Evolutionary conservation across 192 early-diverging fungal genomes (phyloP), one percentile per base, ranked within the genome.

Genomic region (Gonapodya sp.): DNA sequence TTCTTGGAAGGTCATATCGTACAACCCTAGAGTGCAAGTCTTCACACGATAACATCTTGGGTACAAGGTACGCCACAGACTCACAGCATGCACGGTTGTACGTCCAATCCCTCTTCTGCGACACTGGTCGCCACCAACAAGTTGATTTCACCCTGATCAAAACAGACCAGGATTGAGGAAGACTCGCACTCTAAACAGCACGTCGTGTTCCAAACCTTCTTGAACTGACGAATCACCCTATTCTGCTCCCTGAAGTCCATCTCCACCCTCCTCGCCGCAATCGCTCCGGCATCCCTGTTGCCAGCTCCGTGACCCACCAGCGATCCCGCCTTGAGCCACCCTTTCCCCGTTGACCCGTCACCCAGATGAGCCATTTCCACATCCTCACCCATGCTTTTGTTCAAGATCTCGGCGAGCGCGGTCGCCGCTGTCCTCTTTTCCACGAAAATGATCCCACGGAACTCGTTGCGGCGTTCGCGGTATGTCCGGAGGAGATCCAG

Each of bases 101-200:
- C 95, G 83, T 98, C 97, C 0, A 98, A 85, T 31, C 97, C 97
- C 84, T 98, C 97, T 82, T 97, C 97, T 14, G 95, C 97, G 14
- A 98, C 96, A 86, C 92, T 92, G 0, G 97, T 98, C 1, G 97
- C 93, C 79, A 97, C 90, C 0, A 98, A 82, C 34, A 97, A 81
- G 81, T 97, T 97, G 34, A 93, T 82, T 0, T 84, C 83, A 64
- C 92, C 91, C 1, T 82, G 81, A 31, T 90, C 85, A 82, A 98
- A 98, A 31, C 90, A 83, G 0, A 79, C 83, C 31, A 97, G 90
- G 0, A 90, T 89, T 30, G 82, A 84, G 30, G 83, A 83, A 0
- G 34, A 77, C 36, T 81, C 24, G 8, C 46, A 16, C 46, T 24
- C 24, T 8, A 64, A 24, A 64, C 46, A 64, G n/a, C n/a, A n/a